These are phyloP conservation scores for Metschnikowia lachancei DNA, from an alignment of 805 yeast species.

Conservation along the genomic window DNA sequence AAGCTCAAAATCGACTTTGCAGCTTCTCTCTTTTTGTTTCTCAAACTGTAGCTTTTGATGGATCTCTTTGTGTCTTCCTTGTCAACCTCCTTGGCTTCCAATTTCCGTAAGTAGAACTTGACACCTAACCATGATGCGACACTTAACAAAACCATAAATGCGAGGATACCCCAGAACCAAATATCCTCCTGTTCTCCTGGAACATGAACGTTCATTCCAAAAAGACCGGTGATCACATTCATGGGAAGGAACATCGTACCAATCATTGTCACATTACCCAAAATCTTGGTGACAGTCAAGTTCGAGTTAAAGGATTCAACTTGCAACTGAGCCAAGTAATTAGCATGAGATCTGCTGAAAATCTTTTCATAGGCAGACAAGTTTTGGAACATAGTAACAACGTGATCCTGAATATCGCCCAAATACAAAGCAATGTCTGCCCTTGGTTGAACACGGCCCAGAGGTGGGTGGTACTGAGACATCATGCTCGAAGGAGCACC, in stretches of 20 bases:
- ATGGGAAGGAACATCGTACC: conserved; percentile 91
- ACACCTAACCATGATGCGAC: conserved; percentile 26
- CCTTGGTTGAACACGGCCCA: conserved; percentile 55
- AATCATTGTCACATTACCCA: conserved; percentile 82
- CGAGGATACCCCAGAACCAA: conserved; percentile 62
- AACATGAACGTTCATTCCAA: conserved; percentile 91
- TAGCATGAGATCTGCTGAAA: conserved; percentile 85
- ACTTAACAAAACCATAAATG: conserved; percentile 25
- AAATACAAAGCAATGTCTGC: conserved; percentile 88
- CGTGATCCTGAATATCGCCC: conserved; percentile 97
- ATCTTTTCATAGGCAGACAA: conserved; percentile 88
- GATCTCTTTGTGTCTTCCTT: conserved; percentile 19
- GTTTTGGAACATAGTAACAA: conserved; percentile 92
- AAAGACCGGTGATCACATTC: conserved; percentile 85
- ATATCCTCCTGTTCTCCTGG: conserved; percentile 53
- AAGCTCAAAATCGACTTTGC: conserved; percentile 41
- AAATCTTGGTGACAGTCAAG: conserved; percentile 78
- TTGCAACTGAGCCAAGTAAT: conserved; percentile 89
- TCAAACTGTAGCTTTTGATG: conserved; percentile 25
- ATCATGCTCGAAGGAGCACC: conserved; percentile 30
- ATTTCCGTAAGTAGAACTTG: conserved; percentile 22
- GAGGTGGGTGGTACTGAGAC: conserved; percentile 22
- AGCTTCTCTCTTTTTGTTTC: conserved; percentile 27
- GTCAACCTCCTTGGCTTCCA: conserved; percentile 11
- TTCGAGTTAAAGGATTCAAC: conserved; percentile 88